These are phyloP conservation scores for Phytophthora hibernalis DNA, from an alignment of 352 stramenopile species.

Conservation along the genomic window DNA sequence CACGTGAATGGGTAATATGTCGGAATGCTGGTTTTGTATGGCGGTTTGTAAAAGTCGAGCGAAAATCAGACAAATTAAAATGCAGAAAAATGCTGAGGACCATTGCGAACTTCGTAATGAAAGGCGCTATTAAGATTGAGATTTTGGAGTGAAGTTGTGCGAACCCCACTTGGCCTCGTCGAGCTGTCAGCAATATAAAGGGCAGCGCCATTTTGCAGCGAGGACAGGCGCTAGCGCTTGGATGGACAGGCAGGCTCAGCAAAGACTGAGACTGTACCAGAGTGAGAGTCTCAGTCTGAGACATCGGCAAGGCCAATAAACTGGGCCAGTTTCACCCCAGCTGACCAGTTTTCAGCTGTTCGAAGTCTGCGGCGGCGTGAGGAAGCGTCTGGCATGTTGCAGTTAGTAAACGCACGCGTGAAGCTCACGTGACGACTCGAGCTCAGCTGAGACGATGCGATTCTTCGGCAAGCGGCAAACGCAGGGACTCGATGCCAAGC, in stretches of 20 bases:
- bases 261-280: not conserved
- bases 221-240: constrained; percentile 7
- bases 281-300: too few species aligned
- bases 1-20: not conserved
- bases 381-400: constrained; percentile 3
- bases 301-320: not conserved
- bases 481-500: constrained; percentile 10
- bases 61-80: constrained; percentile 2
- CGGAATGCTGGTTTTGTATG: constrained; percentile 36
- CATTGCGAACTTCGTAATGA: too few species aligned
- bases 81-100: not conserved
- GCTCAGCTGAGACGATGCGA: constrained; percentile 21
- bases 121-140: too few species aligned
- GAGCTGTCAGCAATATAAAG: not conserved
- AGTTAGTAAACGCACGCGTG: constrained; percentile 3
- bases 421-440: too few species aligned
- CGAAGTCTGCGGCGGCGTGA: not conserved
- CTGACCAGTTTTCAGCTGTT: constrained; percentile 32
- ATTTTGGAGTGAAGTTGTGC: too few species aligned
- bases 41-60: constrained; percentile 7
- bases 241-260: constrained; percentile 11
- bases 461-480: constrained; percentile 29
- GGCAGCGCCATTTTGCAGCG: not conserved
- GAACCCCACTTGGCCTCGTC: not conserved
- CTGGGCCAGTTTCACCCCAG: constrained; percentile 18